Conservation (phyloP, 768 basidiomycete genomes). For the Lactifluus rugatus region DNA sequence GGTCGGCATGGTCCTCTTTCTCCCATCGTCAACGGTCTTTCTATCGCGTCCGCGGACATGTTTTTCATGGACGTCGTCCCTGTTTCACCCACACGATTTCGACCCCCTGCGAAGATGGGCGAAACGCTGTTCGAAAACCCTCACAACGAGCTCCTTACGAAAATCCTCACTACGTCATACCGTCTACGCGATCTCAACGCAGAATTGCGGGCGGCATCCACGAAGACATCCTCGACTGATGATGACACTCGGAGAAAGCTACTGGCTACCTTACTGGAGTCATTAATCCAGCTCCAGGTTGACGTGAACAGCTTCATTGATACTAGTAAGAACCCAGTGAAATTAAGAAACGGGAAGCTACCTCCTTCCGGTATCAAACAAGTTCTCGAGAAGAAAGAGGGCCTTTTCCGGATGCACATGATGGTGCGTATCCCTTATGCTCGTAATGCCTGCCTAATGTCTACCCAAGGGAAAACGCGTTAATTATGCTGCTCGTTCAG, state of each 20-base stretch:
- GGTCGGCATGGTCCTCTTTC: constrained; percentile 87
- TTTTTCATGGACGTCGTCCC: constrained; percentile 93
- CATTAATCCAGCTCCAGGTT: constrained; percentile 81
- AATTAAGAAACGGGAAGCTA: constrained; percentile 77
- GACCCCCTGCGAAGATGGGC: constrained; percentile 85
- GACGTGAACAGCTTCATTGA: constrained; percentile 98
- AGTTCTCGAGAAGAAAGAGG: constrained; percentile 96
- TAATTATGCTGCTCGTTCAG: constrained; percentile 98
- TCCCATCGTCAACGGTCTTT: constrained; percentile 48
- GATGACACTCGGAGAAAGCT: constrained; percentile 42
- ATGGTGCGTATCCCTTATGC: constrained; percentile 53
- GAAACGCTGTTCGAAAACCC: constrained; percentile 93
- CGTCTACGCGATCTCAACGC: constrained; percentile 68
- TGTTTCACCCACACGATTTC: constrained; percentile 90
- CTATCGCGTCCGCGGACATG: constrained; percentile 79
- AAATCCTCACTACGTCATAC: constrained; percentile 72
- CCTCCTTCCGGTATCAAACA: constrained; percentile 95
- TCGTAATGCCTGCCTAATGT: constrained; percentile 1
- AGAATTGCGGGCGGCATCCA: constrained; percentile 49
- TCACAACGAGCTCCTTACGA: constrained; percentile 84
- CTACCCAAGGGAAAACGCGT: constrained; percentile 86
- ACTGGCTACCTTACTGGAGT: constrained; percentile 63
- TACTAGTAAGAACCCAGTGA: constrained; percentile 85
- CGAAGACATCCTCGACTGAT: constrained; percentile 46
- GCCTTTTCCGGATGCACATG: constrained; percentile 97